Conservation (phyloP, 192 early-diverging fungal species). For the Backusella sp. region DNA sequence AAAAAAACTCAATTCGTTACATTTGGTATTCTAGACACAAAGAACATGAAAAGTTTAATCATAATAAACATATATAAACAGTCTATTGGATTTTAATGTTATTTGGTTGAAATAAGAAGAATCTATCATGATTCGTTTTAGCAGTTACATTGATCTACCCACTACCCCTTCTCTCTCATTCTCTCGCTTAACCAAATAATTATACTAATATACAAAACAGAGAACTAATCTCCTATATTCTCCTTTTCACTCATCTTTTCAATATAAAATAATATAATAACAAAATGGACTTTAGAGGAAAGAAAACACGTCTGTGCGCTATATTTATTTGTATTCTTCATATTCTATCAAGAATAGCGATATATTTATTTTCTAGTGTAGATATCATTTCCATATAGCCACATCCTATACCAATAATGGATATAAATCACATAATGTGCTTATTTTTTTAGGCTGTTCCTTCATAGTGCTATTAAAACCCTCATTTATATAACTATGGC, state of each 20-base stretch:
- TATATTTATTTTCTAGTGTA: too few relatives aligned
- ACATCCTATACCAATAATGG: background rate
- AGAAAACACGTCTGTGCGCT: background rate
- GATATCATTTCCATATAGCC: too few relatives aligned
- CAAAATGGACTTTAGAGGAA: background rate
- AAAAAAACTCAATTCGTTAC: too few relatives aligned
- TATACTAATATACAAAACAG: background rate
- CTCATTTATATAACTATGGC: background rate
- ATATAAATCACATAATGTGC: conserved; percentile 14
- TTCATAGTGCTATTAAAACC: background rate
- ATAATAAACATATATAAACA: background rate
- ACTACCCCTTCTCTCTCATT: background rate
- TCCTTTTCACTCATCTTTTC: too few relatives aligned
- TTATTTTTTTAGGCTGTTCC: background rate
- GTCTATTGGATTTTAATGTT: background rate
- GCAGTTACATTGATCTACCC: background rate
- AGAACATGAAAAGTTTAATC: background rate
- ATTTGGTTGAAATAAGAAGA: background rate
- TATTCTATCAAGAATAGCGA: background rate
- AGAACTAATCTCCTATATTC: background rate
- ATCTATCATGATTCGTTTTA: background rate
- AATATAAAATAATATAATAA: background rate
- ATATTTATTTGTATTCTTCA: background rate
- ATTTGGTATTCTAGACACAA: background rate
- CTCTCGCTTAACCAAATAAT: background rate